Evolutionary conservation across 805 yeast genomes (phyloP), one percentile per base, ranked within the genome.

Genomic region (Saturnispora dispora): DNA sequence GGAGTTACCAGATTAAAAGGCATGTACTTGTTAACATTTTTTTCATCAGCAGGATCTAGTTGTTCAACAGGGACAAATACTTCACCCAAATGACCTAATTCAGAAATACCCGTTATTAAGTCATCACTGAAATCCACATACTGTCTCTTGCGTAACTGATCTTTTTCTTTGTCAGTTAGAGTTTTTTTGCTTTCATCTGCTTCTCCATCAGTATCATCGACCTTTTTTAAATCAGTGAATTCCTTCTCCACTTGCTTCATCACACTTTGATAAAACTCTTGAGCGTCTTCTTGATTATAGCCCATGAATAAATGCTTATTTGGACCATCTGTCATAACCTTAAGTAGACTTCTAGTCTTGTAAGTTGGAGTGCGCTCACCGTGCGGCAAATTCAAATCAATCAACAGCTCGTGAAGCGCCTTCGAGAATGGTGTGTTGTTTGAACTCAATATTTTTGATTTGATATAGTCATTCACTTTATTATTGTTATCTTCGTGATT

Each of bases 201-300:
- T 50, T 49, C 10, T 18, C 43, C 48, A 15, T 48, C 52, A 45
- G 59, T 27, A 60, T 20, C 32, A 18, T 22, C 42, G 10, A 9
- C 32, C 43, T 50, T 56, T 9, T 28, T 5, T 13, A 39, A 20
- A 30, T 52, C 51, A 68, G 71, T 65, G 64, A 69, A 65, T 51
- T 82, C 86, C 40, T 71, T 71, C 60, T 86, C 95, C 32, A 86
- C 69, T 52, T 83, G 79, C 41, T 77, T 73, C 74, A 86, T 72
- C 2, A 85, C 76, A 48, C 83, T 75, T 64, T 90, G 97, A 70
- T 90, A 90, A 61, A 90, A 90, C 65, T 90, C 98, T 67, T 90
- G 96, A 0, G 97, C 97, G 69, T 90, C 98, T 65, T 90, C 96
- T 68, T 90, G 98, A 61, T 87, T 88, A 63, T 88, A 88, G 1